Conservation (phyloP, 139 green algal genomes). For the Coccomyxa sp. region DNA sequence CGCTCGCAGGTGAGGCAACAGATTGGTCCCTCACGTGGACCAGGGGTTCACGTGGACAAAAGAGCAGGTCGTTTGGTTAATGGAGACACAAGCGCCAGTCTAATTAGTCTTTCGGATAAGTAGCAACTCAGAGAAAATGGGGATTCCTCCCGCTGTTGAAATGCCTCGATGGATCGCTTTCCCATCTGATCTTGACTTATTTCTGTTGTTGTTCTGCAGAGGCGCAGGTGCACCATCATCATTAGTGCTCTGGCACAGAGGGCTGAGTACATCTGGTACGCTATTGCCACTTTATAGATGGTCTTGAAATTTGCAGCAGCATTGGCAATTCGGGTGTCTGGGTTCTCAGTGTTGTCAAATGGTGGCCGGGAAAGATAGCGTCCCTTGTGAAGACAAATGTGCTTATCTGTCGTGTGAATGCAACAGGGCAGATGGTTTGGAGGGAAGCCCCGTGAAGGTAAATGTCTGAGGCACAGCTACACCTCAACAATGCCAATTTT, state of each 20-base stretch:
- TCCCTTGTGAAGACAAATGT: background rate
- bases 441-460: slow-evolving; percentile 47
- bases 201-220: background rate
- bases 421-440: slow-evolving; percentile 49
- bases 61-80: background rate
- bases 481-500: background rate
- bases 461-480: background rate
- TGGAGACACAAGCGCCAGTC: too few relatives aligned
- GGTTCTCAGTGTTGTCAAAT: background rate
- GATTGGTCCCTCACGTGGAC: too few relatives aligned
- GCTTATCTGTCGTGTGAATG: background rate
- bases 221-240: background rate
- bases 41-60: background rate
- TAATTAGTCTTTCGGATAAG: too few relatives aligned
- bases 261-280: slow-evolving; percentile 68
- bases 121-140: too few relatives aligned
- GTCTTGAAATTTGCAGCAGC: background rate
- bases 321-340: background rate
- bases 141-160: too few relatives aligned
- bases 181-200: too few relatives aligned
- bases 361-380: too few relatives aligned
- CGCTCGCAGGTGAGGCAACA: too few relatives aligned
- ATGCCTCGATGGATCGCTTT: too few relatives aligned
- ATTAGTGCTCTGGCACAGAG: slow-evolving; percentile 49
- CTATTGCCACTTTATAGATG: background rate